Percentiles rank a stretch among this genome's conserved stretches.
These are phyloP conservation scores for Schizonepeta tenuifolia DNA, from an alignment of 257 asterid genomes.

Conservation along the genomic window DNA sequence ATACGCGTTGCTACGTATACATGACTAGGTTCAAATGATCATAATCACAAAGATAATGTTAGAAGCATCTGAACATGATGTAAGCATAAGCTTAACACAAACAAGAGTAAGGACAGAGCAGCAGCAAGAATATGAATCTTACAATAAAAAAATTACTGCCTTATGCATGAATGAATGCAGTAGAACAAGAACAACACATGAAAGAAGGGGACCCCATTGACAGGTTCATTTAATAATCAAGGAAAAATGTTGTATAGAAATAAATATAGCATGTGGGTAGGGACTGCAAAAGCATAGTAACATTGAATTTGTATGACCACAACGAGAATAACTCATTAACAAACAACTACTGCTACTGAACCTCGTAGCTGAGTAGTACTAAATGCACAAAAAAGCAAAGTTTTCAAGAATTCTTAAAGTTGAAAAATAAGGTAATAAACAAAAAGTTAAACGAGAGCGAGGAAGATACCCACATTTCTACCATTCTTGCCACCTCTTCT, in stretches of 20 bases:
- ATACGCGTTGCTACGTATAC: not conserved
- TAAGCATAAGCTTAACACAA: not conserved
- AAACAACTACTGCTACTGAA: conserved; percentile 39
- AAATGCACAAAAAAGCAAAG: conserved; percentile 23
- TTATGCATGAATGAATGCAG: conserved; percentile 15
- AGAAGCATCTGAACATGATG: not conserved
- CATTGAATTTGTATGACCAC: conserved; percentile 47
- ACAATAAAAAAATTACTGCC: not conserved
- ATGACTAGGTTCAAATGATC: conserved; percentile 19
- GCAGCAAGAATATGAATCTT: conserved; percentile 21
- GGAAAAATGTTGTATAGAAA: conserved; percentile 16
- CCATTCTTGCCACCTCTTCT: conserved; percentile 83
- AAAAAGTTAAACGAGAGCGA: conserved; percentile 4
- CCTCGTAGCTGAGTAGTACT: conserved; percentile 16
- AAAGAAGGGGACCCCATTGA: conserved; percentile 4
- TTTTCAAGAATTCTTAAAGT: not conserved
- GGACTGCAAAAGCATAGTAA: conserved; percentile 38
- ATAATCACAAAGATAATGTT: not conserved
- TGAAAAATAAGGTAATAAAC: not conserved
- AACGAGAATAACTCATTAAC: conserved; percentile 32
- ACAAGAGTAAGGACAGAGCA: not conserved
- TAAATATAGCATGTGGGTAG: conserved; percentile 40
- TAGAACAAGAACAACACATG: conserved; percentile 14
- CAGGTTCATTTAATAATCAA: conserved; percentile 18
- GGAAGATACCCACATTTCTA: conserved; percentile 60